These are phyloP conservation scores for Trifolium dubium DNA, from an alignment of 306 rosid genomes.

Conservation along the genomic window DNA sequence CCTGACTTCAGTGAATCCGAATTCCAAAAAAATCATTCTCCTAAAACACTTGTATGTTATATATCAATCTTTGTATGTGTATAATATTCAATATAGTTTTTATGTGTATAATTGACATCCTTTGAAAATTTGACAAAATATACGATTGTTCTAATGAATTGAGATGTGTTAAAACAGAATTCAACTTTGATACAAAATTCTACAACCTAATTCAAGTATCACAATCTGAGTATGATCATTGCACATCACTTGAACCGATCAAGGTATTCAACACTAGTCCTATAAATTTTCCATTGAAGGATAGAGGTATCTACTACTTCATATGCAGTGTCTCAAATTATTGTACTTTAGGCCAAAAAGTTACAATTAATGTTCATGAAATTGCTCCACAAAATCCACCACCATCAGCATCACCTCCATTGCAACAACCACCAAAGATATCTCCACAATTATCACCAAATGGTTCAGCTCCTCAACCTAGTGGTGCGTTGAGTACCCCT, in stretches of 20 bases:
- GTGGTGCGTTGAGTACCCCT: conserved; percentile 17
- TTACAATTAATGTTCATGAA: conserved; percentile 40
- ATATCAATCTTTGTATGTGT: no score
- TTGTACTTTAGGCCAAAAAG: conserved; percentile 49
- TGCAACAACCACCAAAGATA: background rate
- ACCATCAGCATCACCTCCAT: conserved; percentile 29
- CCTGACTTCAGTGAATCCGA: no score
- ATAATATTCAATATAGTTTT: background rate
- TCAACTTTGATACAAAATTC: conserved; percentile 46
- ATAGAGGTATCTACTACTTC: conserved; percentile 37
- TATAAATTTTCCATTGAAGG: conserved; percentile 33
- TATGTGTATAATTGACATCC: background rate
- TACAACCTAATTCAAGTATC: conserved; percentile 51
- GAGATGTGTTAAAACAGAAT: conserved; percentile 33
- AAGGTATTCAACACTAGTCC: conserved; percentile 47
- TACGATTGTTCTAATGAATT: conserved; percentile 11
- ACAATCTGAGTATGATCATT: conserved; percentile 45
- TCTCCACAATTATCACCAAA: conserved; percentile 38
- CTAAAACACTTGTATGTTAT: background rate
- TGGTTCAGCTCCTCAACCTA: conserved; percentile 29
- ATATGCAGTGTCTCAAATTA: conserved; percentile 45
- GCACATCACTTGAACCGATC: conserved; percentile 43
- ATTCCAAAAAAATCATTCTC: no score
- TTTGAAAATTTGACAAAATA: background rate
- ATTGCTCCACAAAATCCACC: conserved; percentile 7